These are phyloP conservation scores for Cladophialophora chaetospira DNA, from an alignment of 2,329 filamentous ascomycete genomes.

Conservation along the genomic window DNA sequence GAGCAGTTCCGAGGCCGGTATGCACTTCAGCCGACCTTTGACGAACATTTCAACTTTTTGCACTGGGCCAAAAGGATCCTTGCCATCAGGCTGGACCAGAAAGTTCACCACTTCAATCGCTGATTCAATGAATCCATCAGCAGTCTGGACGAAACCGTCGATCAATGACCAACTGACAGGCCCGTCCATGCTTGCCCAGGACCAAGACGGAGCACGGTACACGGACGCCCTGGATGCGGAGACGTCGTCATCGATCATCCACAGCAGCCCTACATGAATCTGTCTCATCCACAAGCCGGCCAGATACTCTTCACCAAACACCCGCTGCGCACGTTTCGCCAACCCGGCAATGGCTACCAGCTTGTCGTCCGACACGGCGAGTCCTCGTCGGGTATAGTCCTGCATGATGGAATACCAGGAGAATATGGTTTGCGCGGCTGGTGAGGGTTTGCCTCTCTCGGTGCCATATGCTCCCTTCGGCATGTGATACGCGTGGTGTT, in stretches of 20 bases:
- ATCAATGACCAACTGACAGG: not conserved
- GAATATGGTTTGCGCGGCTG: not conserved
- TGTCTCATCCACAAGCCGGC: not conserved
- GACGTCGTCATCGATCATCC: not conserved
- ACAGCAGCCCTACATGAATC: not conserved
- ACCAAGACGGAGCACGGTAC: not conserved
- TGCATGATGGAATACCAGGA: not conserved
- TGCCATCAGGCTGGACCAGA: not conserved
- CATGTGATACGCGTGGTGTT: not conserved
- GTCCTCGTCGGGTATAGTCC: not conserved
- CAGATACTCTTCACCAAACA: not conserved
- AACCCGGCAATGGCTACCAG: not conserved
- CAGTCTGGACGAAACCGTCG: slow-evolving; percentile 6
- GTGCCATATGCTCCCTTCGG: not conserved
- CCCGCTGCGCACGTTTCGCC: not conserved
- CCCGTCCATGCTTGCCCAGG: not conserved
- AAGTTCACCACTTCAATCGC: slow-evolving; percentile 2
- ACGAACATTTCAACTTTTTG: slow-evolving; percentile 2
- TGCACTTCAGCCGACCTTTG: not conserved
- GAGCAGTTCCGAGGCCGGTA: not conserved
- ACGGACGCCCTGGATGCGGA: not conserved
- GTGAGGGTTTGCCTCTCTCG: not conserved
- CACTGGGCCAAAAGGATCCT: slow-evolving; percentile 6
- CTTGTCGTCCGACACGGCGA: not conserved
- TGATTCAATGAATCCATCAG: slow-evolving; percentile 13